Percentiles rank a stretch among this genome's conserved stretches.
Conservation (phyloP, 1,139 yeast genomes). For the Kodamaea sp. region DNA sequence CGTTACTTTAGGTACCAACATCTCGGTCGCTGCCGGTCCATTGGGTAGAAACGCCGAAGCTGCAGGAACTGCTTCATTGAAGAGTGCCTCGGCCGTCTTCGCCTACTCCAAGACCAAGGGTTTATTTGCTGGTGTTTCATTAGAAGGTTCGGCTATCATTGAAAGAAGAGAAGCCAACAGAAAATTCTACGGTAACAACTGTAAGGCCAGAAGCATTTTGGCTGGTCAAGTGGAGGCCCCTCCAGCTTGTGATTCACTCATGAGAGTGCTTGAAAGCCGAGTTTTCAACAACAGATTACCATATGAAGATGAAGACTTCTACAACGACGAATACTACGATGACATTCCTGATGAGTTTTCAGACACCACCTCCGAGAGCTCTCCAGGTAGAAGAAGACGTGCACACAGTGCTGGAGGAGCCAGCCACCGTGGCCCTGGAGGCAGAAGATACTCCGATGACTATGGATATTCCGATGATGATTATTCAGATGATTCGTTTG, state of each 20-base stretch:
- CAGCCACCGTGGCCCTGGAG: slow-evolving; percentile 18
- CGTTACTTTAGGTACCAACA: slow-evolving; percentile 91
- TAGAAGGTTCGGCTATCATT: slow-evolving; percentile 92
- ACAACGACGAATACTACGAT: slow-evolving; percentile 61
- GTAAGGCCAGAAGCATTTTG: slow-evolving; percentile 82
- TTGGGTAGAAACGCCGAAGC: slow-evolving; percentile 97
- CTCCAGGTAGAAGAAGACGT: slow-evolving; percentile 29
- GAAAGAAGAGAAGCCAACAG: slow-evolving; percentile 97
- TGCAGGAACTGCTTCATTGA: slow-evolving; percentile 91
- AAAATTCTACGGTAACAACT: slow-evolving; percentile 84
- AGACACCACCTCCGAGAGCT: slow-evolving; percentile 42
- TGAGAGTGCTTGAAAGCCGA: slow-evolving; percentile 82
- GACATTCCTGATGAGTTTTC: slow-evolving; percentile 74
- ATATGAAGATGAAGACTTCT: slow-evolving; percentile 52
- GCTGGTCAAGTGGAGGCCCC: slow-evolving; percentile 90
- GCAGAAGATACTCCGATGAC: slow-evolving; percentile 42
- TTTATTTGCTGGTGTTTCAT: slow-evolving; percentile 92
- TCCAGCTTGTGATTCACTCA: slow-evolving; percentile 86
- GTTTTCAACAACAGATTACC: slow-evolving; percentile 67
- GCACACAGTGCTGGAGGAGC: slow-evolving; percentile 30
- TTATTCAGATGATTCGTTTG: slow-evolving; percentile 35
- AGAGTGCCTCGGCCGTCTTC: slow-evolving; percentile 87
- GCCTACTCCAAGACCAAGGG: slow-evolving; percentile 96
- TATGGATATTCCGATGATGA: slow-evolving; percentile 36
- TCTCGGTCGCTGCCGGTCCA: slow-evolving; percentile 98